phyloP scores from a whole-genome alignment of 768 basidiomycete genomes.

The Leccinum broughii region DNA sequence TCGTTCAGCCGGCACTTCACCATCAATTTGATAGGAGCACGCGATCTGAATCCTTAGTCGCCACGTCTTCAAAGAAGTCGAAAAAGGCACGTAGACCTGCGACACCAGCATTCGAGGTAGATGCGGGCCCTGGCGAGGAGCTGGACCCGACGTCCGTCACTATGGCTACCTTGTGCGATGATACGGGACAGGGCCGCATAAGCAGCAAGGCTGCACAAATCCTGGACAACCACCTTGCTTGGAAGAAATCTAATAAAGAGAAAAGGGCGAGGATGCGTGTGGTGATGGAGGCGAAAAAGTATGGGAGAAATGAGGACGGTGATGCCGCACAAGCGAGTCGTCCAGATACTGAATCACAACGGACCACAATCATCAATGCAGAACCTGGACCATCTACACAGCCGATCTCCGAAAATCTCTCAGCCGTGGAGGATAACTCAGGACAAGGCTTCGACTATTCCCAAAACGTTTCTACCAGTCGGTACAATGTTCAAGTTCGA shows the following conservation, averaged over 20 bases:
- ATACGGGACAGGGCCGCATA: slow-evolving; percentile 76
- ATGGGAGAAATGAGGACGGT: slow-evolving; percentile 57
- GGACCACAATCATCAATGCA: slow-evolving; percentile 3
- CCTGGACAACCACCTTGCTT: slow-evolving; percentile 64
- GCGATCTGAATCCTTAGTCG: slow-evolving; percentile 16
- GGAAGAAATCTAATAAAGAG: slow-evolving; percentile 70
- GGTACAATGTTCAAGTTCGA: slow-evolving; percentile 82
- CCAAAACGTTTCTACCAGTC: slow-evolving; percentile 61
- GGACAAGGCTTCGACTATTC: slow-evolving; percentile 71
- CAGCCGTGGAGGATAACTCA: slow-evolving; percentile 41
- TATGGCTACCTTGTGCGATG: slow-evolving; percentile 77
- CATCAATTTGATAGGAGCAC: slow-evolving; percentile 23
- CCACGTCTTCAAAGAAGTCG: slow-evolving; percentile 34
- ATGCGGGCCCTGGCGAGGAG: slow-evolving; percentile 70
- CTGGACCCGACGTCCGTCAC: slow-evolving; percentile 82
- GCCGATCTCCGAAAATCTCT: slow-evolving; percentile 15
- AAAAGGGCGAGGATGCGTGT: slow-evolving; percentile 62
- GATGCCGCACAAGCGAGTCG: slow-evolving; percentile 27
- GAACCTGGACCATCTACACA: slow-evolving; percentile 18
- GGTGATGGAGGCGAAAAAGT: slow-evolving; percentile 73
- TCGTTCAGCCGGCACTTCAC: slow-evolving; percentile 8
- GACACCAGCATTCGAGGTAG: slow-evolving; percentile 55
- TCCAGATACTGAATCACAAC: slow-evolving; percentile 15
- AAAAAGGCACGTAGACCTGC: slow-evolving; percentile 44
- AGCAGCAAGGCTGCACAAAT: slow-evolving; percentile 78